Base-by-base conservation (phyloP, 2,329 filamentous ascomycete genomes). In the Bretziella fagacearum region DNA sequence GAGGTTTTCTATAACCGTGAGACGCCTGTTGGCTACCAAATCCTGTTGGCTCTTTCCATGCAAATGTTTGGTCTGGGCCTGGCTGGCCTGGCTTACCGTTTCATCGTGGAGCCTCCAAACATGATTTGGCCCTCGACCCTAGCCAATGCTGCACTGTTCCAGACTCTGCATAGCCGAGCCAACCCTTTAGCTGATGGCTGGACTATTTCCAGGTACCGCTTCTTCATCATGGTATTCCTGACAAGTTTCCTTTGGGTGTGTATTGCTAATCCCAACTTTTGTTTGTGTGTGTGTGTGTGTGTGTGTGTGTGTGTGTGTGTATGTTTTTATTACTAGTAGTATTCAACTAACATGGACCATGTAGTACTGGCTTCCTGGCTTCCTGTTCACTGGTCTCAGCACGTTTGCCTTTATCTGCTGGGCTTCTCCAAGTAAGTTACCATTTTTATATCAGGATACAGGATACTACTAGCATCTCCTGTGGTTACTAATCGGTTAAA, bases 341-440 rank as follows among this genome's bases (percentile, higher is more conserved):
- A n/a, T n/a, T n/a, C n/a, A n/a, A n/a, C n/a, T n/a, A n/a, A n/a
- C n/a, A n/a, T 4, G 18, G 10, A 8, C 8, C 7, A 2, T 17
- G 25, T 68, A 66, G 66, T 71, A 71, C 49, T 72, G 65, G 61
- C 64, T 72, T 41, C 69, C 67, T 2, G 68, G 65, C 6, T 56
- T 68, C 46, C 63, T 69, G 26, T 68, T 67, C 45, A 65, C 60
- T 0, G 65, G 62, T 0, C 53, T 69, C 11, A 62, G 61, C 29
- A 67, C 72, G 53, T 79, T 79, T 54, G 73, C 73, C 30, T 78
- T 73, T 58, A 60, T 73, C 27, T 77, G 73, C 44, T 80, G 65
- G 65, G 70, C 77, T 49, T 70, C 69, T 18, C 74, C 74, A 4
- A 63, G 43, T 45, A 45, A 35, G 43, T 45, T 20, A n/a, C 23